Evolutionary conservation across 495 filamentous ascomycete genomes (phyloP).

Genomic region (Xylaria sp.): DNA sequence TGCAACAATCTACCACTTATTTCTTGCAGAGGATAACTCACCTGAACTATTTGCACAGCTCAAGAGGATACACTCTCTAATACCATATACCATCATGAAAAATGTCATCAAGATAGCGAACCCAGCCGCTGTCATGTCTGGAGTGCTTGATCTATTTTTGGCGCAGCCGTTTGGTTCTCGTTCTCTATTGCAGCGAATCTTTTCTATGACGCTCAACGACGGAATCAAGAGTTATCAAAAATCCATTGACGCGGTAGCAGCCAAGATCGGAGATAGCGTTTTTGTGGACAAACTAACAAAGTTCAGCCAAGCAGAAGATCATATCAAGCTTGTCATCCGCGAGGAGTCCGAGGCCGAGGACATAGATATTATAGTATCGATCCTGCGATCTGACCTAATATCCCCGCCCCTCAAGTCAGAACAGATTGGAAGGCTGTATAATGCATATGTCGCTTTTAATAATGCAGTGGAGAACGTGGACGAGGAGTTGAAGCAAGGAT

Average conservation of each 20-base stretch:
- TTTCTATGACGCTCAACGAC: conserved; percentile 88
- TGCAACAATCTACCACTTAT: conserved; percentile 95
- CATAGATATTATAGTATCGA: conserved; percentile 82
- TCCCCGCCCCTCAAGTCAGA: conserved; percentile 69
- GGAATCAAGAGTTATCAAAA: conserved; percentile 85
- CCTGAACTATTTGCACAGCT: conserved; percentile 93
- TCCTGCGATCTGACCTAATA: conserved; percentile 77
- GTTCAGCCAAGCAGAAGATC: conserved; percentile 77
- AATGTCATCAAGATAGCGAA: conserved; percentile 97
- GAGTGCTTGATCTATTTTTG: conserved; percentile 90
- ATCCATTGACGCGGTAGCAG: conserved; percentile 75
- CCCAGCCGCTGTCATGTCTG: conserved; percentile 92
- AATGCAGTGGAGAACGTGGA: conserved; percentile 91
- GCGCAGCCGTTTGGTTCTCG: conserved; percentile 92
- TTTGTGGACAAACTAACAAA: conserved; percentile 83
- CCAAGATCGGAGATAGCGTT: conserved; percentile 77
- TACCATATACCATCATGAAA: conserved; percentile 92
- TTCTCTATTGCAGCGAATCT: conserved; percentile 90
- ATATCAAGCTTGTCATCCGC: conserved; percentile 74
- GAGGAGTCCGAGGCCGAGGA: conserved; percentile 71
- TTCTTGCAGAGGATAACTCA: conserved; percentile 97
- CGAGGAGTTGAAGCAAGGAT: conserved; percentile 84
- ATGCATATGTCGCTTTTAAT: conserved; percentile 97
- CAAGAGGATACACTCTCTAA: conserved; percentile 89
- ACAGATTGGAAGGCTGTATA: conserved; percentile 85